Percentiles rank a stretch among this genome's conserved stretches.
These are phyloP conservation scores for Theobroma grandiflorum DNA, from an alignment of 441 rosid genomes.

Conservation along the genomic window DNA sequence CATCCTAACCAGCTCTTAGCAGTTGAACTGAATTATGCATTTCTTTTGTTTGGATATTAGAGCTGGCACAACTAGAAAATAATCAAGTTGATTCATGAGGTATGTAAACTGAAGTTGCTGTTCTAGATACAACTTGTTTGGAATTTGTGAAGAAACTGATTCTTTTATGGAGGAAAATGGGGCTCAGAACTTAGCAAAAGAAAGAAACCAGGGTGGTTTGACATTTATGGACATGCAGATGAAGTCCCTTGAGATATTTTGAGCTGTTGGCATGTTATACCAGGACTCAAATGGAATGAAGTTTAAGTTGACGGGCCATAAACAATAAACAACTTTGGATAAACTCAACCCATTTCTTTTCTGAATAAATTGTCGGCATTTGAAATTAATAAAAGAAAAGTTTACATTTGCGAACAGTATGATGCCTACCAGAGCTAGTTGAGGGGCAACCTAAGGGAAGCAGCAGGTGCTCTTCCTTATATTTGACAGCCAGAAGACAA, in stretches of 20 bases:
- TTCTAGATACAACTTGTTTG: neutral
- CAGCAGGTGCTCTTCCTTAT: constrained; percentile 62
- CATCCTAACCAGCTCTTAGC: neutral
- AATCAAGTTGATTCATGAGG: neutral
- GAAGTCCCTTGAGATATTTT: neutral
- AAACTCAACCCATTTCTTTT: constrained; percentile 1
- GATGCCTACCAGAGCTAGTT: constrained; percentile 80
- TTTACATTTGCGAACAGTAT: constrained; percentile 65
- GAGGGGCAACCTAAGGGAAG: constrained; percentile 70
- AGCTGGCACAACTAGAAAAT: neutral
- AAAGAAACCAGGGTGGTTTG: neutral
- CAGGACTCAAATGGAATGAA: neutral
- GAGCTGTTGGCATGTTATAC: constrained; percentile 1
- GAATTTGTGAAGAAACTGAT: neutral
- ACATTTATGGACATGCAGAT: neutral
- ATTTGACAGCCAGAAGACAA: constrained; percentile 67
- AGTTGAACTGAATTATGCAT: neutral
- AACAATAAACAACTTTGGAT: neutral
- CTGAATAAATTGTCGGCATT: neutral
- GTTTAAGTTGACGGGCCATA: neutral
- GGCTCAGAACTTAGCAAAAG: neutral
- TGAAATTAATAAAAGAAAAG: constrained; percentile 51
- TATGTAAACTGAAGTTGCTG: neutral
- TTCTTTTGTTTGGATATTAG: neutral
- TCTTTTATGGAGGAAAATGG: neutral